Evolutionary conservation across 768 basidiomycete genomes (phyloP), one percentile per base, ranked within the genome.

Genomic region (Dioszegia crocea): DNA sequence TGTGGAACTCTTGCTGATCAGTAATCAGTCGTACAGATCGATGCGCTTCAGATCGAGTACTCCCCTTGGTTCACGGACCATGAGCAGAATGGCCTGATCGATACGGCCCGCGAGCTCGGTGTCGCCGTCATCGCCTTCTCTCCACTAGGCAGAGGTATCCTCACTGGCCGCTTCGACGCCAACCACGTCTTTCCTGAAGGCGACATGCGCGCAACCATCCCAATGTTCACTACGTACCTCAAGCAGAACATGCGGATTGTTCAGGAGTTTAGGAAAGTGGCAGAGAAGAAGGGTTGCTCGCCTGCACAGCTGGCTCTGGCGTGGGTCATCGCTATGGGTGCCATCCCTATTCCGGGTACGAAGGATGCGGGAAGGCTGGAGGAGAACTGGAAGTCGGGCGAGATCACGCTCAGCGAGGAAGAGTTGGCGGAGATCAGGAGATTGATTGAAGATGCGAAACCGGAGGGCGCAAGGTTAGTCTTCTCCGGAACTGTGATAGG

Each of bases 81-180:
- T n/a, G 76, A 65, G 57, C 45, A 64, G 17, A 65, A 63, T 57
- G 75, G 72, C 9, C 44, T 74, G 5, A 69, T 75, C 56, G 65
- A 73, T 12, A 62, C 78, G 16, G 77, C 78, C 3, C 70, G 75
- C n/a, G 81, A 82, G 61, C 73, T 81, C 23, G 80, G 80, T 24
- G 73, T 81, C 26, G 61, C 74, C 4, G 65, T 81, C 53, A 66
- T 80, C 54, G 80, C 80, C 19, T 81, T 79, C 66, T 78, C 80
- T 6, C 78, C 78, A 1, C 66, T 78, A 14, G 78, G 78, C 2
- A 71, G 76, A 40, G 80, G 80, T 14, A 65, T 80, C 17, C 56
- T 80, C 19, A 78, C 69, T 10, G 62, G 57, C 23, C 56, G 41
- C 38, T 59, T 56, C 47, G 27, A 44, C 44, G 57, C 61, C 23